phyloP scores from a whole-genome alignment of 176 grass and related monocot genomes.

The Carex parvula region DNA sequence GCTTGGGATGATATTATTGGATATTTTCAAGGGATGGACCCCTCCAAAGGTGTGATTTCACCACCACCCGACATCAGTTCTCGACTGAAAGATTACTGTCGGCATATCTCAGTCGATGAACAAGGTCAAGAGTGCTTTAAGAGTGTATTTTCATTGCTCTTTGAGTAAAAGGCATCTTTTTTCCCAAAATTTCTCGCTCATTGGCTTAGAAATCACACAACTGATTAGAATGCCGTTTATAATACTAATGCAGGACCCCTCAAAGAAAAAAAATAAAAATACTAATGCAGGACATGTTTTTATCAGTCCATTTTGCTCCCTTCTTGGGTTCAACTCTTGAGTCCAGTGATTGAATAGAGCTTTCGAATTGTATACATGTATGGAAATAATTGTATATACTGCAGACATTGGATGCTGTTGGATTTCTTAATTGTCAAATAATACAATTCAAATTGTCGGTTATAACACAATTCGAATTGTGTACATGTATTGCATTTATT shows the following conservation, averaged over 20 bases:
- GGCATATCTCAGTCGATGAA: conserved; percentile 19
- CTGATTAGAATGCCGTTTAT: neutral
- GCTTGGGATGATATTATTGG: conserved; percentile 28
- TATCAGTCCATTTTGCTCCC: too few relatives aligned
- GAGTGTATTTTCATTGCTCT: conserved; percentile 81
- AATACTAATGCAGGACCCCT: neutral
- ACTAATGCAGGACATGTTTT: neutral
- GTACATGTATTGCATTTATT: neutral
- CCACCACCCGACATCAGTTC: conserved; percentile 27
- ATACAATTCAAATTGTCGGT: too few relatives aligned
- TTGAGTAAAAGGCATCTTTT: neutral
- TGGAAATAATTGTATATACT: neutral
- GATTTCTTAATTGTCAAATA: neutral
- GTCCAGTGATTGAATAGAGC: neutral
- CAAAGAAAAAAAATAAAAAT: too few relatives aligned
- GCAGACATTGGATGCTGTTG: neutral
- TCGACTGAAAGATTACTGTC: conserved; percentile 31
- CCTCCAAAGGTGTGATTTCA: neutral
- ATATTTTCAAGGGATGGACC: conserved; percentile 21
- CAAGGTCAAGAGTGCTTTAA: conserved; percentile 36
- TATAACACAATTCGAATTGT: too few relatives aligned
- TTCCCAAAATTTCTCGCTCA: neutral
- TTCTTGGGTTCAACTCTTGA: too few relatives aligned
- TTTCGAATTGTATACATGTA: neutral
- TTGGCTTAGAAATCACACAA: neutral